Conservation (phyloP, 1,284 basidiomycete species). For the Volvariella volvacea region DNA sequence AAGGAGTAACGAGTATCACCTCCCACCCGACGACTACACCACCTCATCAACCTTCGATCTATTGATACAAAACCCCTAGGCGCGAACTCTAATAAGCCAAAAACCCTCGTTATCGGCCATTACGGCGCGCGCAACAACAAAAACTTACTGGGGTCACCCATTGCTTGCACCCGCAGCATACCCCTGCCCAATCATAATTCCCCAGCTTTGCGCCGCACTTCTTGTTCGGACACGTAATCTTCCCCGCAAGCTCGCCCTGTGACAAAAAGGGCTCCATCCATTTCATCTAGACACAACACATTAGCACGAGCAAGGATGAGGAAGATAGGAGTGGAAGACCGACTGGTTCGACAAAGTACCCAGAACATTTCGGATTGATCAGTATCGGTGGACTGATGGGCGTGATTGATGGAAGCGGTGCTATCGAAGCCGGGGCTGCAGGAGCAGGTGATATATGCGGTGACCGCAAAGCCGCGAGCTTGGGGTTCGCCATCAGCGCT, state of each 20-base stretch:
- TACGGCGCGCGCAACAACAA: too few species aligned
- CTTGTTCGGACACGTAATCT: slow-evolving; percentile 86
- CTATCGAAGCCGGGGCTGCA: slow-evolving; percentile 5
- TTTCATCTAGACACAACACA: slow-evolving; percentile 56
- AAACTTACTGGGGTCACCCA: slow-evolving; percentile 82
- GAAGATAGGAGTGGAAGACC: too few species aligned
- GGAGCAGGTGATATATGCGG: slow-evolving; percentile 13
- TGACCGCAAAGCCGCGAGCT: slow-evolving; percentile 43
- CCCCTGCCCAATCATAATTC: slow-evolving; percentile 96
- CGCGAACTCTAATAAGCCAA: too few species aligned
- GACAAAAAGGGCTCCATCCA: slow-evolving; percentile 90
- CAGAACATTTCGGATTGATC: slow-evolving; percentile 77
- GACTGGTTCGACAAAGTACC: slow-evolving; percentile 95
- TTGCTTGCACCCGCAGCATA: slow-evolving; percentile 84
- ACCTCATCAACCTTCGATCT: slow-evolving; percentile 90
- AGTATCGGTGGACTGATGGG: slow-evolving; percentile 50
- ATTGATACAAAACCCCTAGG: slow-evolving; percentile 90
- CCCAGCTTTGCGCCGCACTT: slow-evolving; percentile 90
- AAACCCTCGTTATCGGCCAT: too few species aligned
- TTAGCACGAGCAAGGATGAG: not conserved
- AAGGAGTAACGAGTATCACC: too few species aligned
- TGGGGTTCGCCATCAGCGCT: slow-evolving; percentile 46
- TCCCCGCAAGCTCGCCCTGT: slow-evolving; percentile 73
- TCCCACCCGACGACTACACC: too few species aligned
- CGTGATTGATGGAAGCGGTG: slow-evolving; percentile 4